A percentile compares a stretch with the other conserved stretches of the same genome.
Conservation (phyloP, 129 eudicot genomes). For the Flaveria ramosissima region DNA sequence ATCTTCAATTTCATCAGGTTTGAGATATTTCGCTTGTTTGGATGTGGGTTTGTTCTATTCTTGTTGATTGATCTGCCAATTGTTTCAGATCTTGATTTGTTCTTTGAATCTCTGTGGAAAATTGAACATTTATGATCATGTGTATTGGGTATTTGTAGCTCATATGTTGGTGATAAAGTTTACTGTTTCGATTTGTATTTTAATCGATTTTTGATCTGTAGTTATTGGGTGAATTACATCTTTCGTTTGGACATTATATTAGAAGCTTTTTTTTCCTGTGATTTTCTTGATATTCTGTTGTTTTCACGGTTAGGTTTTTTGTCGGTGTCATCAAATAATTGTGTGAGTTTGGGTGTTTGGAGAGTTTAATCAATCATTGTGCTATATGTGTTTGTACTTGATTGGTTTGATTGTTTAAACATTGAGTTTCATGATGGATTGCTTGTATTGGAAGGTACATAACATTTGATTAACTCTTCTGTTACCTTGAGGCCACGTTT, state of each 20-base stretch:
- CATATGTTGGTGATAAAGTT: conserved; percentile 8
- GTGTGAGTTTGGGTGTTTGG: neutral
- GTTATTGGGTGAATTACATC: too few species aligned
- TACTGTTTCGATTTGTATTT: conserved; percentile 8
- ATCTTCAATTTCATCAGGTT: conserved; percentile 32
- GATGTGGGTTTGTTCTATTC: conserved; percentile 24
- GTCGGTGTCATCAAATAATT: neutral
- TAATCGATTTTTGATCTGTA: neutral
- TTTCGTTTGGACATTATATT: neutral
- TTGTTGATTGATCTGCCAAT: conserved; percentile 1
- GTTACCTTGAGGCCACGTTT: neutral
- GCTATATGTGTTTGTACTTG: neutral
- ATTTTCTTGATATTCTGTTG: conserved; percentile 10
- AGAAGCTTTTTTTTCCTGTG: neutral
- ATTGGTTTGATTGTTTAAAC: neutral
- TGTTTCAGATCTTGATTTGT: conserved; percentile 22
- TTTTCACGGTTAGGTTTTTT: conserved; percentile 5
- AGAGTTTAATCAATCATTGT: conserved; percentile 14
- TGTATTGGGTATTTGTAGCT: conserved; percentile 14
- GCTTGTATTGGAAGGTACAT: conserved; percentile 20
- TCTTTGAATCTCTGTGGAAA: neutral
- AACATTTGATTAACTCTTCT: conserved; percentile 12
- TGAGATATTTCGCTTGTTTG: conserved; percentile 15
- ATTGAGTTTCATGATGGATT: neutral
- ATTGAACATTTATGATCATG: conserved; percentile 14